These are phyloP conservation scores for Noccaea caerulescens DNA, from an alignment of 345 rosid genomes.

Conservation along the genomic window DNA sequence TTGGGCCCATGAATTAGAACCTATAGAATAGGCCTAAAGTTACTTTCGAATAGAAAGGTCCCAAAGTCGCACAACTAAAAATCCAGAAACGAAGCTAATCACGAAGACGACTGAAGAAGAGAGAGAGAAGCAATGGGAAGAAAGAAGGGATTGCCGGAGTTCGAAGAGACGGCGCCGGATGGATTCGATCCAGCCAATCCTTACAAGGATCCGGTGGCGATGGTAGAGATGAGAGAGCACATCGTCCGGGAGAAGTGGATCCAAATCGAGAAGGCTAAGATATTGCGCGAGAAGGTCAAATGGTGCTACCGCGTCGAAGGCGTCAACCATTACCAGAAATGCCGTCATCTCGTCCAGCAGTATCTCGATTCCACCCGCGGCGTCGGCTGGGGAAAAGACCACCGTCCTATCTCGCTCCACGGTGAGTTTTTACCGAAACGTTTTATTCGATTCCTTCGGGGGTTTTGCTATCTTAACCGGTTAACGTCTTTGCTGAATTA, in stretches of 20 bases:
- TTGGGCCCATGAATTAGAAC: slow-evolving; percentile 1
- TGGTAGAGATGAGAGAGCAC: slow-evolving; percentile 99
- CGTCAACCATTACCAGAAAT: slow-evolving; percentile 92
- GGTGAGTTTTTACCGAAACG: slow-evolving; percentile 48
- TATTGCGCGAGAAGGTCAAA: slow-evolving; percentile 77
- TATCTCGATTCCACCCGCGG: slow-evolving; percentile 98
- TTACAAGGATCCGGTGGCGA: slow-evolving; percentile 97
- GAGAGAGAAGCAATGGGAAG: slow-evolving; percentile 71
- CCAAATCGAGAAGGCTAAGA: slow-evolving; percentile 97
- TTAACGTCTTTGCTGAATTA: neutral
- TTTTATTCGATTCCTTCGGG: neutral
- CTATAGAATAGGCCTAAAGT: slow-evolving; percentile 13
- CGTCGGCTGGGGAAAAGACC: slow-evolving; percentile 99
- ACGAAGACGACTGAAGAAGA: slow-evolving; percentile 13
- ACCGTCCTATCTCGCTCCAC: slow-evolving; percentile 88
- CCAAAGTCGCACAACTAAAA: neutral
- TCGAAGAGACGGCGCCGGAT: slow-evolving; percentile 98
- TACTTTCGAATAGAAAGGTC: neutral
- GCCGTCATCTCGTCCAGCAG: slow-evolving; percentile 90
- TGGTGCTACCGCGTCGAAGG: slow-evolving; percentile 99
- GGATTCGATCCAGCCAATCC: slow-evolving; percentile 84
- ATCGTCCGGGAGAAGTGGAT: slow-evolving; percentile 97
- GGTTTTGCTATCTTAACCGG: neutral
- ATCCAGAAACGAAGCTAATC: slow-evolving; percentile 13
- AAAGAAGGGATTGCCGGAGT: slow-evolving; percentile 83